A percentile compares a stretch with the other conserved stretches of the same genome.
Conservation (phyloP, 2,329 filamentous ascomycete genomes). For the Curvularia sp. region DNA sequence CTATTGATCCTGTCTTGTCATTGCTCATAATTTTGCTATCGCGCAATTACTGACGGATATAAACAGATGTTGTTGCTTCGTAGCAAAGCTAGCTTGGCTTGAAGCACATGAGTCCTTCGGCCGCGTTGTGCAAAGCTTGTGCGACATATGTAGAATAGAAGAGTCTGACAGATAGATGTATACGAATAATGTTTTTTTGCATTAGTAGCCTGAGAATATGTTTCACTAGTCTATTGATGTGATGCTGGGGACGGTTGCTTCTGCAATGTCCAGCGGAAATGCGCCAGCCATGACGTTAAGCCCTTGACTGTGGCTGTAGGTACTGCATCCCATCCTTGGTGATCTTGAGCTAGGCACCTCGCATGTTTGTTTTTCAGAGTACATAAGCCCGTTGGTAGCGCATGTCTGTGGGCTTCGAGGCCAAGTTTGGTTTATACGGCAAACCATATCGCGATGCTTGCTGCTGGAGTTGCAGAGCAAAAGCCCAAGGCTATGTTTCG, state of each 20-base stretch:
- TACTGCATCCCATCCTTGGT: neutral
- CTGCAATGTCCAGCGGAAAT: neutral
- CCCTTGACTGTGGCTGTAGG: neutral
- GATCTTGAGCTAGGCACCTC: neutral
- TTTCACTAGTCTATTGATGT: neutral
- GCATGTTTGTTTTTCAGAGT: neutral
- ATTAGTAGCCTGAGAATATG: too few species aligned
- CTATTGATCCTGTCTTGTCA: slow-evolving; percentile 15
- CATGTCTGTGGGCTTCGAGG: neutral
- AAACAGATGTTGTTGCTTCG: slow-evolving; percentile 13
- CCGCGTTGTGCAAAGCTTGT: neutral
- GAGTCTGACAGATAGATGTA: neutral
- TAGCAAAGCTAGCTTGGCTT: neutral
- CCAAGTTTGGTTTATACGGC: too few species aligned
- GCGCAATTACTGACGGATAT: slow-evolving; percentile 28
- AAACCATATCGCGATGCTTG: neutral
- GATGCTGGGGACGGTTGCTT: neutral
- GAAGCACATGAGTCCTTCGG: neutral
- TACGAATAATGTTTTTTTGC: neutral
- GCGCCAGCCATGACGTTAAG: neutral
- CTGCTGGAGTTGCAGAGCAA: neutral
- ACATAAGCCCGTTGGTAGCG: neutral
- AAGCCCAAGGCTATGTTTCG: neutral
- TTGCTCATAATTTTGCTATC: slow-evolving; percentile 1
- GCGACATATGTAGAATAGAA: neutral